Base-by-base conservation (phyloP, 1,284 basidiomycete genomes). In the Cystobasidium sp. region DNA sequence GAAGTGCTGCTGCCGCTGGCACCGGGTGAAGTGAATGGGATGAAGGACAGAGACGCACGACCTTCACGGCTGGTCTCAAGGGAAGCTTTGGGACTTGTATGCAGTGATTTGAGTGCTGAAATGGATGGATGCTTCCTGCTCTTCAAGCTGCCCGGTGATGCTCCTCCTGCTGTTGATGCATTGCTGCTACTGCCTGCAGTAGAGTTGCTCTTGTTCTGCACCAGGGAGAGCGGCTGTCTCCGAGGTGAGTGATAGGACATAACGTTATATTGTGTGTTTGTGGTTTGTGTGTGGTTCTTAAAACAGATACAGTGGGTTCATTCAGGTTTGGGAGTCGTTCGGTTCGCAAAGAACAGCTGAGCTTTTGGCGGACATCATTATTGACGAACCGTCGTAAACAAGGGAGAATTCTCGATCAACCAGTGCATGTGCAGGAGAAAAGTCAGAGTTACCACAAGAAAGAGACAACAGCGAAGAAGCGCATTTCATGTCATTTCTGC, bases 41-140 rank as follows among this genome's bases (percentile, higher is more conserved):
- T 39, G 49, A 65, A 66, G 31, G 64, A 66, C 44, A 66, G 51
- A 4, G 64, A 66, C 8, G 64, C 64, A 47, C 64, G 64, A 14
- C 64, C 64, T 52, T 66, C 49, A 7, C 51, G 12, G 39, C 39
- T 22, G 8, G 44, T 53, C 39, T 66, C 64, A 31, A 66, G 39
- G 0, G 64, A 66, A 39, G 64, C 49, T 22, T 53, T 51, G 49
- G 64, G 44, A 12, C 41, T 53, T 8, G 64, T 59, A 24, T 59
- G 56, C 14, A 59, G 37, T 1, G 56, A 31, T 41, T 37, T 41
- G 37, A 59, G 56, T 41, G 61, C 61, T 41, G 37, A 10, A n/a
- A 47, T 49, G 0, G 44, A 47, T 6, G 43, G 44, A 18, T 37
- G n/a, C 44, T 51, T 63, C 61, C 43, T 63, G 37, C 61, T 63